phyloP scores from a whole-genome alignment of 2,329 filamentous ascomycete species.

The Pochonia chlamydosporia region DNA sequence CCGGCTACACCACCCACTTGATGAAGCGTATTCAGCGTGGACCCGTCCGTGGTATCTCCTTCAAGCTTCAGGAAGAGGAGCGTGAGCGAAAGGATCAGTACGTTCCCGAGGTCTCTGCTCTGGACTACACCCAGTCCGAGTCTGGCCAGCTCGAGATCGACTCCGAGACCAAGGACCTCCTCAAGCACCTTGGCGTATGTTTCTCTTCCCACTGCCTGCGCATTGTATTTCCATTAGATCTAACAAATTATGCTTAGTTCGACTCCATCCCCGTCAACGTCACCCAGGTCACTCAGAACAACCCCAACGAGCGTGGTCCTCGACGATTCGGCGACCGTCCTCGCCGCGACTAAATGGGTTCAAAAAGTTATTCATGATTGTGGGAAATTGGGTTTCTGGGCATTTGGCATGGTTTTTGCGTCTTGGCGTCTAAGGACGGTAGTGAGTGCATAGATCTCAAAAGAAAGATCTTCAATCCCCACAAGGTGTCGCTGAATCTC shows the following conservation, averaged over 20 bases:
- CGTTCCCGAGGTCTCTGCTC: constrained; percentile 96
- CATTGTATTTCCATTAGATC: constrained; percentile 8
- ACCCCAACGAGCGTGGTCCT: constrained; percentile 71
- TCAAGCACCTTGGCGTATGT: constrained; percentile 98
- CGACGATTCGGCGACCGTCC: constrained; percentile 69
- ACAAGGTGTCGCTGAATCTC: constrained; percentile 89
- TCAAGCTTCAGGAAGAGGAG: constrained; percentile 99
- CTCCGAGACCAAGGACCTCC: constrained; percentile 94
- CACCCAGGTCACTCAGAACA: constrained; percentile 81
- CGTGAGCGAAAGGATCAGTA: constrained; percentile 99
- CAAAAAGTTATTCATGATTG: constrained; percentile 12
- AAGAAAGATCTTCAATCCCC: constrained; percentile 52
- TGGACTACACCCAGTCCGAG: constrained; percentile 96
- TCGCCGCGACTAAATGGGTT: constrained; percentile 23
- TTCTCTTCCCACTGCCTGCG: constrained; percentile 4
- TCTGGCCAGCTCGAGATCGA: constrained; percentile 92
- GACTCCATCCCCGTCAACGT: constrained; percentile 97
- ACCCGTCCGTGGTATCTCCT: constrained; percentile 98
- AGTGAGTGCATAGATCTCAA: constrained; percentile 55
- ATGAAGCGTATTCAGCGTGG: constrained; percentile 99
- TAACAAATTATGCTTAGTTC: constrained; percentile 58
- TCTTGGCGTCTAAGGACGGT: constrained; percentile 52
- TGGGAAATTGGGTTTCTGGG: constrained; percentile 34
- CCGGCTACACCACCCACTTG: constrained; percentile 95
- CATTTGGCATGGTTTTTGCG: constrained; percentile 38